phyloP scores from a whole-genome alignment of 1,284 basidiomycete genomes.

The Spongispora temasekensis region DNA sequence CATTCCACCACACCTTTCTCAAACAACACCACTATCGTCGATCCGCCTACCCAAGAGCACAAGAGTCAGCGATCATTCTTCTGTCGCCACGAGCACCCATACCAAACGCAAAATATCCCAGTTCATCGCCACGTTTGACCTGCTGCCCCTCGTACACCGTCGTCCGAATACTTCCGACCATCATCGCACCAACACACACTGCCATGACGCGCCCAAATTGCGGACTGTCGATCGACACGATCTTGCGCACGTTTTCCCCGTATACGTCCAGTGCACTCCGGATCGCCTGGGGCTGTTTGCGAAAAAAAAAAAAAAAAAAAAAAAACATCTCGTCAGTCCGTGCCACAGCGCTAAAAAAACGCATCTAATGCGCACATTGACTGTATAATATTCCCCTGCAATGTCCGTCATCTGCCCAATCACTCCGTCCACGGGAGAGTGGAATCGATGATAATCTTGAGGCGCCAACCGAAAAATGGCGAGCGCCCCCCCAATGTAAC shows the following conservation, averaged over 20 bases:
- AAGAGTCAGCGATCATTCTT: background rate
- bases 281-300: conserved; percentile 77
- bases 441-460: conserved; percentile 97
- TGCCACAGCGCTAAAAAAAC: background rate
- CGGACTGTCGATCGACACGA: conserved; percentile 85
- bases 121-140: conserved; percentile 83
- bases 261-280: conserved; percentile 88
- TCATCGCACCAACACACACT: conserved; percentile 91
- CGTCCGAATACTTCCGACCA: conserved; percentile 88
- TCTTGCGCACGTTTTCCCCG: conserved; percentile 90
- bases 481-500: conserved; percentile 76
- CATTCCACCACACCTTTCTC: conserved; percentile 81
- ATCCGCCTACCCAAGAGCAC: conserved; percentile 60
- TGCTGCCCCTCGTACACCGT: conserved; percentile 83
- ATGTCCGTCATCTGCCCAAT: conserved; percentile 83
- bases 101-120: conserved; percentile 95
- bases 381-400: conserved; percentile 89
- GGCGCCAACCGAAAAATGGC: conserved; percentile 93
- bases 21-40: conserved; percentile 86
- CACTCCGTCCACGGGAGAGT: conserved; percentile 85
- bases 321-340: background rate
- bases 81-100: too few species aligned
- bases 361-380: conserved; percentile 61
- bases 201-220: conserved; percentile 89
- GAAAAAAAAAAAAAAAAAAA: too few species aligned